Evolutionary conservation across 2,329 filamentous ascomycete genomes (phyloP).

Genomic region (Hyphodiscus sp.): DNA sequence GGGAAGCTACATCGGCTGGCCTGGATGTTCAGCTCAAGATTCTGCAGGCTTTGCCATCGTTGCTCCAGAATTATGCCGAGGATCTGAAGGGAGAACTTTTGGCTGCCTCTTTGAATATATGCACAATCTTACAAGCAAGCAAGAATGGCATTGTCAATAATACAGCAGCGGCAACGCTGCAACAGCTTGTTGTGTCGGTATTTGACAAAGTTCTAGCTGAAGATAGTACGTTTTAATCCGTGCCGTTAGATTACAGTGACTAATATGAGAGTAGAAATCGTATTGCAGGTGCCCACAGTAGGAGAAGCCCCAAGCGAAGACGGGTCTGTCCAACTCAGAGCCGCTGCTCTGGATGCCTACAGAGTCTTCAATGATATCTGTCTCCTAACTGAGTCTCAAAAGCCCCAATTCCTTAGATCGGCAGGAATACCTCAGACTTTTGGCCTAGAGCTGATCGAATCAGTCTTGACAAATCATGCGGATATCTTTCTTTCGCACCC

Average conservation of each 20-base stretch:
- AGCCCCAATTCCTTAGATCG: slow-evolving; percentile 74
- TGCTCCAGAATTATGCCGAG: slow-evolving; percentile 82
- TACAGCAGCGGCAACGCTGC: slow-evolving; percentile 91
- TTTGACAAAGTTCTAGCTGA: slow-evolving; percentile 86
- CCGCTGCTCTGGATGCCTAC: slow-evolving; percentile 80
- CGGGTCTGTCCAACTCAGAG: slow-evolving; percentile 58
- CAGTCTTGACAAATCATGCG: slow-evolving; percentile 80
- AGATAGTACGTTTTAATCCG: slow-evolving; percentile 53
- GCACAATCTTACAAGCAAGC: slow-evolving; percentile 81
- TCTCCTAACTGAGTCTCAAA: slow-evolving; percentile 76
- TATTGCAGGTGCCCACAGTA: slow-evolving; percentile 48
- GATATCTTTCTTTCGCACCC: slow-evolving; percentile 69
- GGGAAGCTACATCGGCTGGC: slow-evolving; percentile 72
- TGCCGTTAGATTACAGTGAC: slow-evolving; percentile 1
- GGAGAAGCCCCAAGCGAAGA: slow-evolving; percentile 63
- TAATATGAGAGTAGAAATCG: slow-evolving; percentile 23
- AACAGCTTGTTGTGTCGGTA: slow-evolving; percentile 85
- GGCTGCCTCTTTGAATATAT: slow-evolving; percentile 79
- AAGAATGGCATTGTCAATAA: slow-evolving; percentile 94
- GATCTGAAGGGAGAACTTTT: slow-evolving; percentile 77
- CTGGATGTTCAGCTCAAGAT: slow-evolving; percentile 95
- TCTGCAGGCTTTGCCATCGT: slow-evolving; percentile 79
- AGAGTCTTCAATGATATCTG: slow-evolving; percentile 86
- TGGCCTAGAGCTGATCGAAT: slow-evolving; percentile 86
- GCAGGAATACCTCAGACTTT: slow-evolving; percentile 74